Evolutionary conservation across 73 alveolate species (phyloP).

Genomic region (Stentor coeruleus): DNA sequence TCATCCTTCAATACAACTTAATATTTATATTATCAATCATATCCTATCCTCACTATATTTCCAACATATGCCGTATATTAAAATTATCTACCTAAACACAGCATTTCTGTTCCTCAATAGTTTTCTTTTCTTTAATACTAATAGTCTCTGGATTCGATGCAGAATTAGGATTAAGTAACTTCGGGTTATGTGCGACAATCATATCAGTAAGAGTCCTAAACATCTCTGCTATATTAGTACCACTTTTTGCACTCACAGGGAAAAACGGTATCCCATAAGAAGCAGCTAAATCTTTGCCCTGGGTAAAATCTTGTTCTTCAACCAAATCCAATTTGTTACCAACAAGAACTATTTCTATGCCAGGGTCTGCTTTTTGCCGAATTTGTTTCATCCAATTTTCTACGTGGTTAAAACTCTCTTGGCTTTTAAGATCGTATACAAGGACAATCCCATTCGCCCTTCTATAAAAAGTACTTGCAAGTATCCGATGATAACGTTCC

Average conservation of each 20-base stretch:
- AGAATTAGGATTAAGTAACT: no score
- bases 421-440: constrained; percentile 36
- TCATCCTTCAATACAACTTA: no score
- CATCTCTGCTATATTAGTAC: background rate
- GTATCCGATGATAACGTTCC: constrained; percentile 42
- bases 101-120: no score
- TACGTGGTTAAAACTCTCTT: constrained; percentile 18
- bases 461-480: constrained; percentile 34
- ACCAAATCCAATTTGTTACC: constrained; percentile 16
- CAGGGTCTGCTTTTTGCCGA: constrained; percentile 11
- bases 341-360: background rate
- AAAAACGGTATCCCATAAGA: constrained; percentile 23
- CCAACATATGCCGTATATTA: no score
- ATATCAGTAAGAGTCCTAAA: background rate
- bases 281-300: constrained; percentile 7
- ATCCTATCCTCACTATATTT: no score
- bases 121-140: no score
- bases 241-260: constrained; percentile 1
- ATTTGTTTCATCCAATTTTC: constrained; percentile 31
- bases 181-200: background rate
- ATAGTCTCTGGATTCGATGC: no score
- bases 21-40: no score
- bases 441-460: constrained; percentile 41
- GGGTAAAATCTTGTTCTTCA: background rate
- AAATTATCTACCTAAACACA: no score